Percentiles rank a stretch among this genome's conserved stretches.
Evolutionary conservation across 2,329 filamentous ascomycete species (phyloP).

Genomic region (Achaetomium macrosporum): DNA sequence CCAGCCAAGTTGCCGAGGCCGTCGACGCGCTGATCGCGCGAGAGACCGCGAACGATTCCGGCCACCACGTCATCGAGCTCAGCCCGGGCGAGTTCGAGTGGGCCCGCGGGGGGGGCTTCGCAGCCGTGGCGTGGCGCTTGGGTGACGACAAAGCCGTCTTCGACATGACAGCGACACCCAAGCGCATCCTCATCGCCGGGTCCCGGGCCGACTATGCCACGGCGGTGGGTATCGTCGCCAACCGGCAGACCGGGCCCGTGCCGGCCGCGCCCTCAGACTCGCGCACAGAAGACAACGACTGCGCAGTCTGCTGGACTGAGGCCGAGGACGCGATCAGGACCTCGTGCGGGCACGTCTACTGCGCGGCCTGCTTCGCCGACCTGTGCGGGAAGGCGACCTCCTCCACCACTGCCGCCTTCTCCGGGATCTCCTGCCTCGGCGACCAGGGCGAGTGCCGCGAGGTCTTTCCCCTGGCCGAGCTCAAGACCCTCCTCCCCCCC

Average conservation of each 20-base stretch:
- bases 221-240: too few species aligned
- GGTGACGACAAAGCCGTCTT: too few species aligned
- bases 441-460: conserved; percentile 23
- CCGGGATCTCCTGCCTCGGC: conserved; percentile 26
- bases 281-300: conserved; percentile 20
- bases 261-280: background rate
- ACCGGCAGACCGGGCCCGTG: background rate
- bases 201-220: too few species aligned
- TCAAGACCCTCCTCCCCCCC: conserved; percentile 30
- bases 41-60: too few species aligned
- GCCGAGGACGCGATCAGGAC: conserved; percentile 33
- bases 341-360: conserved; percentile 38
- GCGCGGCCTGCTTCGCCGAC: conserved; percentile 36
- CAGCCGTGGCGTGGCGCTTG: too few species aligned
- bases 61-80: conserved; percentile 26
- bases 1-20: conserved; percentile 12
- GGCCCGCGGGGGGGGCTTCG: too few species aligned
- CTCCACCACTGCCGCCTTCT: conserved; percentile 10
- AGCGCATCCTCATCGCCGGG: too few species aligned
- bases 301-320: conserved; percentile 34
- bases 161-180: too few species aligned
- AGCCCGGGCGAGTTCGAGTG: too few species aligned
- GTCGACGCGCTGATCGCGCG: conserved; percentile 14
- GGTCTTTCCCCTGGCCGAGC: conserved; percentile 24
- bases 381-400: conserved; percentile 24